A percentile compares a stretch with the other conserved stretches of the same genome.
Conservation (phyloP, 768 basidiomycete genomes). For the Termitomyces sp. region DNA sequence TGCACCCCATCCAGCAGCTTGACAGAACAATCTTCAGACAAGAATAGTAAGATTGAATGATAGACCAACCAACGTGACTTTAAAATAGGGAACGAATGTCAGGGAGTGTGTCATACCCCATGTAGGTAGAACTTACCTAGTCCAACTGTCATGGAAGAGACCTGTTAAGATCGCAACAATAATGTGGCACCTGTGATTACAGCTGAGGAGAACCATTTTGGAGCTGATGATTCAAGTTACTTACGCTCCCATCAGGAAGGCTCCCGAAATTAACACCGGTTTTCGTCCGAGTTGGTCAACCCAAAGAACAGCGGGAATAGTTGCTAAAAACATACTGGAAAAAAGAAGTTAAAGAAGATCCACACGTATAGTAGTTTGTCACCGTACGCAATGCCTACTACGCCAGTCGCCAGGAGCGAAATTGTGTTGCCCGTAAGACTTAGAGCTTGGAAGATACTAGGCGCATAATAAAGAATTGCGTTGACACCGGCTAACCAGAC, state of each 20-base stretch:
- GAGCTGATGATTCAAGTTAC: conserved; percentile 17
- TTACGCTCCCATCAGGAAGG: conserved; percentile 66
- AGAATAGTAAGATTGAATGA: not conserved
- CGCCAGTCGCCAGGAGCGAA: conserved; percentile 53
- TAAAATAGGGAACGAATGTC: conserved; percentile 8
- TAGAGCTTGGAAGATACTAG: conserved; percentile 60
- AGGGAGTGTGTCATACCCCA: conserved; percentile 2
- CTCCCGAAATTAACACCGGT: conserved; percentile 70
- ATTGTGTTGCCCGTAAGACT: conserved; percentile 60
- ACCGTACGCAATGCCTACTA: conserved; percentile 74
- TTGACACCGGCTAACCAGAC: conserved; percentile 51
- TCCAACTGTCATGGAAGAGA: conserved; percentile 55
- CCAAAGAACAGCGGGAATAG: conserved; percentile 80
- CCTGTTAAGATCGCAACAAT: conserved; percentile 67
- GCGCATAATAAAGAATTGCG: conserved; percentile 75
- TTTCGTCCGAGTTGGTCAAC: conserved; percentile 74
- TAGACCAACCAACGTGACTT: conserved; percentile 26
- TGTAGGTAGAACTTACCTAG: conserved; percentile 27
- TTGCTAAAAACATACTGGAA: conserved; percentile 66
- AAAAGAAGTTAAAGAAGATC: not conserved
- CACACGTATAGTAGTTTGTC: not conserved
- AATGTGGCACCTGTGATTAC: conserved; percentile 52
- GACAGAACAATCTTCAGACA: not conserved
- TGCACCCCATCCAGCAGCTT: conserved; percentile 71
- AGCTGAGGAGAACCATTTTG: not conserved